These are phyloP conservation scores for Dentipellis sp. DNA, from an alignment of 768 basidiomycete genomes.

Conservation along the genomic window DNA sequence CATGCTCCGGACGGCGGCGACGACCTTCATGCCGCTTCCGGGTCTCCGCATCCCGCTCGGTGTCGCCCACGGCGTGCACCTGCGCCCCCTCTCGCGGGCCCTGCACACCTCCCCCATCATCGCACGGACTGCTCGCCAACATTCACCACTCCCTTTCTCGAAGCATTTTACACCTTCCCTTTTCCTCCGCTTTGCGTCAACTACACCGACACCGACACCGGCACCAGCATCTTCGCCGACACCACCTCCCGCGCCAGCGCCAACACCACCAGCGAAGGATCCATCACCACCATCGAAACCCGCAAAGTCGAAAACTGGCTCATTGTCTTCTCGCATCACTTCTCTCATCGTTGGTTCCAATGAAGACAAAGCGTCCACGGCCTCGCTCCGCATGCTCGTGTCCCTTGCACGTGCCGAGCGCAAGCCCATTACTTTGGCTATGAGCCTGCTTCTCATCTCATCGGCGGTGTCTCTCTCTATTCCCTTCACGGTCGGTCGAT, in stretches of 20 bases:
- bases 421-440: slow-evolving; percentile 64
- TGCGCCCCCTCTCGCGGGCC: no score
- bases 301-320: neutral
- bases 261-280: neutral
- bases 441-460: slow-evolving; percentile 78
- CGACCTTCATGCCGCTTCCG: no score
- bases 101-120: no score
- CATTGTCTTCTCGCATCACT: neutral
- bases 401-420: slow-evolving; percentile 77
- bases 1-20: no score
- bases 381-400: slow-evolving; percentile 68
- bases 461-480: slow-evolving; percentile 88
- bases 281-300: neutral
- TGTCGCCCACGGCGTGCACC: no score
- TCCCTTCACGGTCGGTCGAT: slow-evolving; percentile 85
- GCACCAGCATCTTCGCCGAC: neutral
- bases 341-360: neutral
- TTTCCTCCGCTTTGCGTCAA: no score
- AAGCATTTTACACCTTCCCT: no score
- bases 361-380: slow-evolving; percentile 36
- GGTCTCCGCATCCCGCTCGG: no score
- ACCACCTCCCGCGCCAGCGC: neutral
- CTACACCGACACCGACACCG: neutral
- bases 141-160: no score
- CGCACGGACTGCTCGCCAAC: no score